Percentiles rank a stretch among this genome's conserved stretches.
These are phyloP conservation scores for Leucocoprinus sp. DNA, from an alignment of 768 basidiomycete genomes.

Conservation along the genomic window DNA sequence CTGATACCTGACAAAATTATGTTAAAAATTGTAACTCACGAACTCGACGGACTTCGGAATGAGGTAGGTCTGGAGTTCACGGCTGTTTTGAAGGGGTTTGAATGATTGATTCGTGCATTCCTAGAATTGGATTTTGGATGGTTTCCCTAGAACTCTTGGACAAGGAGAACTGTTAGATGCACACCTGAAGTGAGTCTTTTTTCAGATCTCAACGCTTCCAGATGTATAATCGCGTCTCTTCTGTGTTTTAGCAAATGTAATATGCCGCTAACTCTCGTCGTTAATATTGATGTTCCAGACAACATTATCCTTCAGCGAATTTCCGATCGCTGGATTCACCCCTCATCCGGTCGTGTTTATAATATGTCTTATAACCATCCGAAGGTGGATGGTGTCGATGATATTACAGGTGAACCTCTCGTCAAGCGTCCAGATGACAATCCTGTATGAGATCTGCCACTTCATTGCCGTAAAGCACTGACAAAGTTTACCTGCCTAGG, in stretches of 20 bases:
- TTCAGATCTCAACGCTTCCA: background rate
- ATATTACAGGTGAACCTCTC: constrained; percentile 82
- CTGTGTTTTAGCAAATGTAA: constrained; percentile 40
- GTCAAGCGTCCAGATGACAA: constrained; percentile 86
- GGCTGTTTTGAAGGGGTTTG: background rate
- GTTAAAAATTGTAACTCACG: constrained; percentile 66
- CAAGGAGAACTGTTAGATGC: constrained; percentile 76
- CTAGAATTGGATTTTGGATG: constrained; percentile 89
- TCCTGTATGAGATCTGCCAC: constrained; percentile 46
- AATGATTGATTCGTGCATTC: constrained; percentile 3
- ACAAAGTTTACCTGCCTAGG: constrained; percentile 33
- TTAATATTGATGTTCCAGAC: constrained; percentile 86
- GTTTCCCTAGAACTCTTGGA: constrained; percentile 84
- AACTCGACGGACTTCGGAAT: constrained; percentile 57
- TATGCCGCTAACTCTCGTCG: constrained; percentile 67
- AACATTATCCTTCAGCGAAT: constrained; percentile 79
- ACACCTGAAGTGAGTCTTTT: constrained; percentile 63
- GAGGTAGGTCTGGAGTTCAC: constrained; percentile 36
- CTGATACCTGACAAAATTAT: constrained; percentile 76
- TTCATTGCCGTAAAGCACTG: constrained; percentile 6
- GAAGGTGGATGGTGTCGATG: constrained; percentile 70
- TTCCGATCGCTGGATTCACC: constrained; percentile 85
- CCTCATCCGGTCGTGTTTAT: constrained; percentile 84
- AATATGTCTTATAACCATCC: constrained; percentile 86
- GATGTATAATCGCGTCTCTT: constrained; percentile 2